Evolutionary conservation across 2,329 filamentous ascomycete genomes (phyloP).

Genomic region (Microsporum canis): DNA sequence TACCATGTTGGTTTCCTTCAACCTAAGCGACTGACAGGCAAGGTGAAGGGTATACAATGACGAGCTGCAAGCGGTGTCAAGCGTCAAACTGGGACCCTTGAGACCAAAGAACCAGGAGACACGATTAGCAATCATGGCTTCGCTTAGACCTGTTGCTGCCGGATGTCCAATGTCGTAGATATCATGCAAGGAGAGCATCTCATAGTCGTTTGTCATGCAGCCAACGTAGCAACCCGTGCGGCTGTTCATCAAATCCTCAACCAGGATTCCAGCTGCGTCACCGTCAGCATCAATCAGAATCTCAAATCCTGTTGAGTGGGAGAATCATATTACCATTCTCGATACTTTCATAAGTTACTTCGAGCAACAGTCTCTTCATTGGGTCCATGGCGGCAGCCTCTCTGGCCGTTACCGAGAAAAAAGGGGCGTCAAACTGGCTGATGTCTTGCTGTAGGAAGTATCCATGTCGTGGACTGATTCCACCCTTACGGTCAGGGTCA

Average conservation of each 20-base stretch:
- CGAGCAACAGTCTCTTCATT: slow-evolving; percentile 64
- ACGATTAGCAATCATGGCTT: slow-evolving; percentile 7
- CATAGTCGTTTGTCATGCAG: slow-evolving; percentile 12
- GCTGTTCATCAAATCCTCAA: slow-evolving; percentile 11
- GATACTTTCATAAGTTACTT: slow-evolving; percentile 68
- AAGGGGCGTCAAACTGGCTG: slow-evolving; percentile 20
- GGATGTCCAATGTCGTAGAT: background rate
- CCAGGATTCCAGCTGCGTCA: slow-evolving; percentile 9
- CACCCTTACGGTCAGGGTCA: background rate
- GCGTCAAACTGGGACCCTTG: slow-evolving; percentile 6
- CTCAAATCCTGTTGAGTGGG: background rate
- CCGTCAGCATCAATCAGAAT: background rate
- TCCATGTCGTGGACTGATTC: slow-evolving; percentile 6
- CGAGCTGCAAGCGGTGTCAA: slow-evolving; percentile 10
- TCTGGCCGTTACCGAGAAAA: slow-evolving; percentile 20
- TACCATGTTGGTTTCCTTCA: background rate
- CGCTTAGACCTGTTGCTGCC: background rate
- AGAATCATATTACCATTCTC: slow-evolving; percentile 54
- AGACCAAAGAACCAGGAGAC: slow-evolving; percentile 13
- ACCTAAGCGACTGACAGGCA: background rate
- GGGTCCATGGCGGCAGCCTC: slow-evolving; percentile 50
- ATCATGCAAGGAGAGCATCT: background rate
- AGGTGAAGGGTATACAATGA: slow-evolving; percentile 5
- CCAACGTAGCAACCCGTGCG: slow-evolving; percentile 13
- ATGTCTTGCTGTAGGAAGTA: slow-evolving; percentile 25